Conservation (phyloP, 2,329 filamentous ascomycete species). For the Hymenoscyphus occultus region DNA sequence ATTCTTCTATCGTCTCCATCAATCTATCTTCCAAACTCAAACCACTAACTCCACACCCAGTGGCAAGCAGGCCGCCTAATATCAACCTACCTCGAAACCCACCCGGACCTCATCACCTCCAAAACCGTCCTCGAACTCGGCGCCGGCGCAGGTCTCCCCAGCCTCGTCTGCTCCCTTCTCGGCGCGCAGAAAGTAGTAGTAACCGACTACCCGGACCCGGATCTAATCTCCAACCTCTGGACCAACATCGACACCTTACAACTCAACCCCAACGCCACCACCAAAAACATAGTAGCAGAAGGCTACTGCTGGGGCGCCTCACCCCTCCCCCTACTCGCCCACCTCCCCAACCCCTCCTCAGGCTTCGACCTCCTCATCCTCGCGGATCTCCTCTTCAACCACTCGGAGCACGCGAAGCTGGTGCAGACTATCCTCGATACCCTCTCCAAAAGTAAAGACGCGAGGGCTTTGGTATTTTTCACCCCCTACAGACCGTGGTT, state of each 20-base stretch:
- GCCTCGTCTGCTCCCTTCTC: conserved; percentile 70
- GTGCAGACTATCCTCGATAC: conserved; percentile 68
- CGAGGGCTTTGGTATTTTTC: conserved; percentile 78
- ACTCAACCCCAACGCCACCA: no score
- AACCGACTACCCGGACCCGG: conserved; percentile 84
- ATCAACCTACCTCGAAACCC: conserved; percentile 72
- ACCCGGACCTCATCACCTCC: conserved; percentile 58
- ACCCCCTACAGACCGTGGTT: conserved; percentile 93
- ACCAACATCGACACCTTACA: conserved; percentile 60
- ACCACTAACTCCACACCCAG: neutral
- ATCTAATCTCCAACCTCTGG: conserved; percentile 76
- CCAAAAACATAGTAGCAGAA: conserved; percentile 49
- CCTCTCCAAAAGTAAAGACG: conserved; percentile 46
- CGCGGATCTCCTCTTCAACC: conserved; percentile 87
- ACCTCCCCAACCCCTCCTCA: conserved; percentile 42
- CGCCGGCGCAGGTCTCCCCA: conserved; percentile 81
- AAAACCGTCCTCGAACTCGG: conserved; percentile 84
- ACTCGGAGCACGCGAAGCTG: conserved; percentile 79
- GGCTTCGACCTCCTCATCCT: conserved; percentile 80
- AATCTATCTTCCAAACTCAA: neutral
- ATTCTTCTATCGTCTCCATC: neutral
- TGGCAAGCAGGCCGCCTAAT: conserved; percentile 87
- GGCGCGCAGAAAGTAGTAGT: conserved; percentile 72
- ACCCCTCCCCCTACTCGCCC: conserved; percentile 53
- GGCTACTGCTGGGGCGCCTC: conserved; percentile 85